Percentiles rank a stretch among this genome's conserved stretches.
These are phyloP conservation scores for Mangifera indica DNA, from an alignment of 345 rosid species.

Conservation along the genomic window DNA sequence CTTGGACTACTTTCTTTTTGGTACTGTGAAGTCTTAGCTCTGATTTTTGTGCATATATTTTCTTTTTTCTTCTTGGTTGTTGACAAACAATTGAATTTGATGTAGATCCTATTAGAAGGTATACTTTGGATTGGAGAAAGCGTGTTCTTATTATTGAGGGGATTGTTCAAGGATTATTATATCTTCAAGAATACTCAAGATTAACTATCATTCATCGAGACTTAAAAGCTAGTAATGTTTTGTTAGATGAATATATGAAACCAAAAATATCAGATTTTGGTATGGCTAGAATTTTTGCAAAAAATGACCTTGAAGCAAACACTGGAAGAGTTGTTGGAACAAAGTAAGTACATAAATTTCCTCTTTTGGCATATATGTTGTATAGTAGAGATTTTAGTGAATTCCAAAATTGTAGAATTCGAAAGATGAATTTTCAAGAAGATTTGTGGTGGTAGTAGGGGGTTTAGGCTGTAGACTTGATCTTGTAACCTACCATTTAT, in stretches of 20 bases:
- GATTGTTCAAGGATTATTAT: conserved; percentile 25
- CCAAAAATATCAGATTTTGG: conserved; percentile 56
- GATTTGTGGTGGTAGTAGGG: too few species aligned
- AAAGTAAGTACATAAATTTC: conserved; percentile 23
- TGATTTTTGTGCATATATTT: not conserved
- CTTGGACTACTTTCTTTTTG: conserved; percentile 13
- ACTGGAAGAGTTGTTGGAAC: conserved; percentile 40
- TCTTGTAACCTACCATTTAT: too few species aligned
- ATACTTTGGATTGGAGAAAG: conserved; percentile 8
- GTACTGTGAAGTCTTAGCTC: not conserved
- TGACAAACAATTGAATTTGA: not conserved
- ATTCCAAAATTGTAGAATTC: too few species aligned
- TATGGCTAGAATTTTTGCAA: conserved; percentile 43
- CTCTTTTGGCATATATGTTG: too few species aligned
- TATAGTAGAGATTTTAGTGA: too few species aligned
- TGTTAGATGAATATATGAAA: conserved; percentile 40
- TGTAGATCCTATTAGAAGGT: conserved; percentile 9
- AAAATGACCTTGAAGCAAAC: conserved; percentile 31
- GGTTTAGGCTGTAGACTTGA: too few species aligned
- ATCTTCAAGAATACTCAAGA: conserved; percentile 33
- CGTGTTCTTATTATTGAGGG: conserved; percentile 20
- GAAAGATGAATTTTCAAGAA: too few species aligned
- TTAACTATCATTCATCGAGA: not conserved
- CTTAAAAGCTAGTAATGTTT: conserved; percentile 28
- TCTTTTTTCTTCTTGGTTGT: not conserved